phyloP scores from a whole-genome alignment of 257 asterid genomes.

The Solanum chilense region DNA sequence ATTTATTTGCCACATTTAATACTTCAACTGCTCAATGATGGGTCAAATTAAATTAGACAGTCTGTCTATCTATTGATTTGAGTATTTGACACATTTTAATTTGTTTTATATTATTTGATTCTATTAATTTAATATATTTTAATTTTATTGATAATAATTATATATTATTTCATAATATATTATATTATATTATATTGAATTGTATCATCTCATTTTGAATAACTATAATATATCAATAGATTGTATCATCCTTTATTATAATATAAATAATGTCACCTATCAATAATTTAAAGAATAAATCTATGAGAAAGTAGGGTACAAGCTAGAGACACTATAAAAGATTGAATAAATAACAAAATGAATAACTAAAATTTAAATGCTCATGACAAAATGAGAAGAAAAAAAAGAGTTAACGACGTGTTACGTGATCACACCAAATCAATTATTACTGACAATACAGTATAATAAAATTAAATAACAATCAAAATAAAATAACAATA shows the following conservation, averaged over 20 bases:
- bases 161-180: too few species aligned
- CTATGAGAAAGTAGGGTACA: too few species aligned
- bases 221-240: too few species aligned
- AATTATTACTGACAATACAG: rapidly evolving
- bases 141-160: too few species aligned
- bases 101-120: too few species aligned
- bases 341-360: neutral
- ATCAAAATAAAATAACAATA: too few species aligned
- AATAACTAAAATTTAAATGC: neutral
- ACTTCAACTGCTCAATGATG: neutral
- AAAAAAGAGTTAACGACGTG: too few species aligned
- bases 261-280: neutral
- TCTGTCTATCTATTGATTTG: neutral
- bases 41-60: neutral
- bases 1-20: neutral
- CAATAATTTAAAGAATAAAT: neutral
- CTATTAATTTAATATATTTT: too few species aligned
- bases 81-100: neutral
- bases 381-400: neutral
- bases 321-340: neutral
- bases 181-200: too few species aligned
- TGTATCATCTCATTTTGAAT: too few species aligned
- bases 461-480: neutral
- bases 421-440: too few species aligned
- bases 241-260: too few species aligned